phyloP scores from a whole-genome alignment of 257 asterid species.

The Striga asiatica region DNA sequence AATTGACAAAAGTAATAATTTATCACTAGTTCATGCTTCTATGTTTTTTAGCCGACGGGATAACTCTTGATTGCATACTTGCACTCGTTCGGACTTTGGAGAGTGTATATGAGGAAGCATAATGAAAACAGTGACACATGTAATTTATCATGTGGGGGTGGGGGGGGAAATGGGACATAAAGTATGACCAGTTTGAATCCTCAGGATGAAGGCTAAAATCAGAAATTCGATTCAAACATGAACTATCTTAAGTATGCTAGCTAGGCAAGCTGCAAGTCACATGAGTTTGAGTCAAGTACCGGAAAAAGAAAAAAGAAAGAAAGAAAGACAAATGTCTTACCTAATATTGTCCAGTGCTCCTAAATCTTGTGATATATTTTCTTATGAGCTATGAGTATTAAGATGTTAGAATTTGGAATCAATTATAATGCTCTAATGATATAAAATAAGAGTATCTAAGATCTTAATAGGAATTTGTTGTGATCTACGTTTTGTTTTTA shows the following conservation, averaged over 20 bases:
- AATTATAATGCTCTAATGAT: background rate
- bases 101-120: background rate
- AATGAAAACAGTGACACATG: background rate
- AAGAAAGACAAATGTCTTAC: no score
- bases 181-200: background rate
- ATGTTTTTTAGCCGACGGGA: background rate
- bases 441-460: background rate
- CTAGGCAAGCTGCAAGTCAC: background rate
- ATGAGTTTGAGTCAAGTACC: background rate
- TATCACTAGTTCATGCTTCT: background rate
- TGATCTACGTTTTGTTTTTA: background rate
- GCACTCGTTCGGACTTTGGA: conserved; percentile 1
- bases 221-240: no score
- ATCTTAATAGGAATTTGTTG: background rate
- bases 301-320: no score
- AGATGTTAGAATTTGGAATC: background rate
- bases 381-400: background rate
- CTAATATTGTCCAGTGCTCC: no score
- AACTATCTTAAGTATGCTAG: no score
- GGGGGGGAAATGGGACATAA: background rate
- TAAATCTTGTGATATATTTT: background rate
- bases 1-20: background rate
- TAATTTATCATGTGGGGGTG: background rate
- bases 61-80: background rate
- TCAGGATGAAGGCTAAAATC: background rate